phyloP scores from a whole-genome alignment of 2,329 filamentous ascomycete genomes.

The Cladorrhinum sp. region DNA sequence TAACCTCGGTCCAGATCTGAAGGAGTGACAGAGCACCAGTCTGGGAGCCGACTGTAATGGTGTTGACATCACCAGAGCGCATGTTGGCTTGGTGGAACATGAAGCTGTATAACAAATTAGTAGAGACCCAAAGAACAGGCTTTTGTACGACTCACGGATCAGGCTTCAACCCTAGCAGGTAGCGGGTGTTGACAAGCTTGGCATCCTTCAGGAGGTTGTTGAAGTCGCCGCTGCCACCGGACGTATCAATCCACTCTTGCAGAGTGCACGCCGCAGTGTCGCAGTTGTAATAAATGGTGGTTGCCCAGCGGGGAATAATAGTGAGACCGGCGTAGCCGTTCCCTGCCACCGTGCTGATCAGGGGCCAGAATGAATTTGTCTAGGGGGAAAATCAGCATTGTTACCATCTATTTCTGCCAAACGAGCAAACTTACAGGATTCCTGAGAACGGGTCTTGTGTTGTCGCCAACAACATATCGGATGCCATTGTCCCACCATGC shows the following conservation, averaged over 20 bases:
- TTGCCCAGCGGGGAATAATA: conserved; percentile 59
- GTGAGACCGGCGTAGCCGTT: conserved; percentile 56
- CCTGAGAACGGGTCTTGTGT: conserved; percentile 53
- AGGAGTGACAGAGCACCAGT: conserved; percentile 49
- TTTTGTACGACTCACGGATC: conserved; percentile 44
- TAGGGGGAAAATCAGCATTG: not conserved
- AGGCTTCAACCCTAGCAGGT: conserved; percentile 54
- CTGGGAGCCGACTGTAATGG: conserved; percentile 47
- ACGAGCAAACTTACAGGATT: conserved; percentile 35
- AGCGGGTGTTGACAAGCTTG: conserved; percentile 51
- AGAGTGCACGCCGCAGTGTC: conserved; percentile 54
- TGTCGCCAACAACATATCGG: conserved; percentile 60
- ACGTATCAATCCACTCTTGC: conserved; percentile 60
- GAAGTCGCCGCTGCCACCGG: conserved; percentile 52
- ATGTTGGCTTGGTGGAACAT: conserved; percentile 66
- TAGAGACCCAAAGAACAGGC: not conserved
- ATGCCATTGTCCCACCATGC: conserved; percentile 61
- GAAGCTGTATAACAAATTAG: conserved; percentile 16
- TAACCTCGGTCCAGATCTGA: conserved; percentile 55
- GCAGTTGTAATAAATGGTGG: conserved; percentile 64
- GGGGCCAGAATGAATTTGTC: conserved; percentile 51
- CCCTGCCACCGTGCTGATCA: conserved; percentile 46
- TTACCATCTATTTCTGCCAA: not conserved
- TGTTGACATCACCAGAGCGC: conserved; percentile 46
- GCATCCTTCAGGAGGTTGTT: conserved; percentile 49